These are phyloP conservation scores for Pseudomonodictys pantanalensis DNA, from an alignment of 495 filamentous ascomycete species.

Conservation along the genomic window DNA sequence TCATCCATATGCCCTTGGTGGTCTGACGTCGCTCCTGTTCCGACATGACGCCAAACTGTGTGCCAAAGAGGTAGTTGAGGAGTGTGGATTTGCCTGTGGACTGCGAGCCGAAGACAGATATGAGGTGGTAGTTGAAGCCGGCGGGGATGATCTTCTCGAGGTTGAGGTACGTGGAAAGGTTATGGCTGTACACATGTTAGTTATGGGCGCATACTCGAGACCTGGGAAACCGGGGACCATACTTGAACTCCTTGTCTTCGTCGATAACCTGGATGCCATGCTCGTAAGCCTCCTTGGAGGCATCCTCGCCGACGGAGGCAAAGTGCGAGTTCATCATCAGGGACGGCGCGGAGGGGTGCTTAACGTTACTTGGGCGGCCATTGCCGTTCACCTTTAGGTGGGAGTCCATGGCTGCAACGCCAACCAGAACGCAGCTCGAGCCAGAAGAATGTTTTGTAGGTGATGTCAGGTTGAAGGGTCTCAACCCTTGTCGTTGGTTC, in stretches of 20 bases:
- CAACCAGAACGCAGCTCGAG: background rate
- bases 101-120: constrained; percentile 97
- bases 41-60: constrained; percentile 94
- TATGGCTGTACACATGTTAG: constrained; percentile 52
- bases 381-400: constrained; percentile 29
- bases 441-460: constrained; percentile 24
- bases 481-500: constrained; percentile 15
- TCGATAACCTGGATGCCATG: constrained; percentile 97
- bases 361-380: constrained; percentile 28
- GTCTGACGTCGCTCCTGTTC: constrained; percentile 88
- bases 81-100: constrained; percentile 98
- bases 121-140: constrained; percentile 98
- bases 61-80: constrained; percentile 93
- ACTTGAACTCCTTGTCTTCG: constrained; percentile 96
- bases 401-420: constrained; percentile 8
- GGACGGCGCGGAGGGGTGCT: constrained; percentile 50
- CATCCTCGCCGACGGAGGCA: constrained; percentile 68
- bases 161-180: constrained; percentile 76
- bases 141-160: constrained; percentile 74
- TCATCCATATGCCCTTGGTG: constrained; percentile 99
- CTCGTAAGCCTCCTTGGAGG: constrained; percentile 67
- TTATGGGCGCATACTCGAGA: constrained; percentile 7
- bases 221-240: constrained; percentile 38
- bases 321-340: constrained; percentile 85
- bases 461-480: too few species aligned